A percentile compares a stretch with the other conserved stretches of the same genome.
phyloP scores from a whole-genome alignment of 1,284 basidiomycete species.

The Salmacisia buchloeana region DNA sequence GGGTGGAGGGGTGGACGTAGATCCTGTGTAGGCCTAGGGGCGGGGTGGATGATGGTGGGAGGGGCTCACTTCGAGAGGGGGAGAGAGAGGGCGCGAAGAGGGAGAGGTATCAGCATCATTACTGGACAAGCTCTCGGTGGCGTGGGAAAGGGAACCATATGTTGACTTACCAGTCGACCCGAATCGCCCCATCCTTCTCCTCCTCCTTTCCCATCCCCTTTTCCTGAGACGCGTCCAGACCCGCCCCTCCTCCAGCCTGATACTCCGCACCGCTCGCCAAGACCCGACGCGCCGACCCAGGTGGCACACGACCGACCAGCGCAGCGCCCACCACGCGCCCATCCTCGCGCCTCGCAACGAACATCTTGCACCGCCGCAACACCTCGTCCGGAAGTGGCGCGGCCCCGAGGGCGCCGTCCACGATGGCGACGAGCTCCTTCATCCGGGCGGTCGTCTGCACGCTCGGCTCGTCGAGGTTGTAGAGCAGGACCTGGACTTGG shows the following conservation, averaged over 20 bases:
- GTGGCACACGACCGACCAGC: conserved; percentile 21
- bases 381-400: conserved; percentile 18
- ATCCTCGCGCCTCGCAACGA: conserved; percentile 23
- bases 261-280: conserved; percentile 13
- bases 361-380: conserved; percentile 22
- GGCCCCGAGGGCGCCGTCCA: conserved; percentile 39
- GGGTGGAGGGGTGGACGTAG: conserved; percentile 27
- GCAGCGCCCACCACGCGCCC: conserved; percentile 33
- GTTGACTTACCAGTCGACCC: too few species aligned
- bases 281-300: conserved; percentile 27
- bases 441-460: background rate
- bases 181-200: too few species aligned
- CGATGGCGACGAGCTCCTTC: conserved; percentile 22
- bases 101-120: too few species aligned
- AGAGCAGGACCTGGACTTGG: background rate
- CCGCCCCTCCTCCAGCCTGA: background rate
- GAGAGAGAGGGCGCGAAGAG: conserved; percentile 24
- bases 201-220: conserved; percentile 24
- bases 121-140: too few species aligned
- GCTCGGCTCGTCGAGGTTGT: background rate
- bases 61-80: conserved; percentile 9
- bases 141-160: too few species aligned
- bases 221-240: conserved; percentile 17
- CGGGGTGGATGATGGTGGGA: conserved; percentile 24
- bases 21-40: conserved; percentile 38